Conservation (phyloP, 2,329 filamentous ascomycete species). For the Fusarium oligoseptatum region DNA sequence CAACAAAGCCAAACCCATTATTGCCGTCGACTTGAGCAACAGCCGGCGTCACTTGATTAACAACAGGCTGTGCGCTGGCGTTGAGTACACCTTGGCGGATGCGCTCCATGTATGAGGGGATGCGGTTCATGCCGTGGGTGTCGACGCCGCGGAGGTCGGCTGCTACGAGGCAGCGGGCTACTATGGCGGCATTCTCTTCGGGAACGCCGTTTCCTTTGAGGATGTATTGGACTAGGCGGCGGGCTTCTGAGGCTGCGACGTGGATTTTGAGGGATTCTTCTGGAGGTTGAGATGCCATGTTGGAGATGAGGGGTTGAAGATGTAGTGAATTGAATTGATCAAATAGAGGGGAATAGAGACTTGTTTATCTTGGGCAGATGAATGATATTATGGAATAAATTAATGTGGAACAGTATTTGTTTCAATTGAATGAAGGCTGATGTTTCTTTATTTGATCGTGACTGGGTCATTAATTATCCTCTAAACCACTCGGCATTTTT, state of each 20-base stretch:
- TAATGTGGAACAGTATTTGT: neutral
- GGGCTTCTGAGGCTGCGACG: slow-evolving; percentile 56
- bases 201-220: slow-evolving; percentile 73
- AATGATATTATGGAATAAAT: neutral
- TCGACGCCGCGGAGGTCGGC: slow-evolving; percentile 85
- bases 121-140: slow-evolving; percentile 81
- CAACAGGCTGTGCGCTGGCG: slow-evolving; percentile 67
- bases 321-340: too few relatives aligned
- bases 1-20: slow-evolving; percentile 83
- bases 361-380: too few relatives aligned
- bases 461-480: neutral
- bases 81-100: slow-evolving; percentile 78
- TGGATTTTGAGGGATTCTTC: slow-evolving; percentile 43
- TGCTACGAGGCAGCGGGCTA: slow-evolving; percentile 77
- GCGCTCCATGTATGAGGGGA: slow-evolving; percentile 82
- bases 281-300: slow-evolving; percentile 34
- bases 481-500: slow-evolving; percentile 14
- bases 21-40: slow-evolving; percentile 76
- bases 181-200: slow-evolving; percentile 67
- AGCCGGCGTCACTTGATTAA: slow-evolving; percentile 75
- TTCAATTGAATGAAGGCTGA: neutral
- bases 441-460: neutral
- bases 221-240: slow-evolving; percentile 65
- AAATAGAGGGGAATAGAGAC: too few relatives aligned
- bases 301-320: neutral